Base-by-base conservation (phyloP, 805 yeast genomes). In the Yarrowia sp. region DNA sequence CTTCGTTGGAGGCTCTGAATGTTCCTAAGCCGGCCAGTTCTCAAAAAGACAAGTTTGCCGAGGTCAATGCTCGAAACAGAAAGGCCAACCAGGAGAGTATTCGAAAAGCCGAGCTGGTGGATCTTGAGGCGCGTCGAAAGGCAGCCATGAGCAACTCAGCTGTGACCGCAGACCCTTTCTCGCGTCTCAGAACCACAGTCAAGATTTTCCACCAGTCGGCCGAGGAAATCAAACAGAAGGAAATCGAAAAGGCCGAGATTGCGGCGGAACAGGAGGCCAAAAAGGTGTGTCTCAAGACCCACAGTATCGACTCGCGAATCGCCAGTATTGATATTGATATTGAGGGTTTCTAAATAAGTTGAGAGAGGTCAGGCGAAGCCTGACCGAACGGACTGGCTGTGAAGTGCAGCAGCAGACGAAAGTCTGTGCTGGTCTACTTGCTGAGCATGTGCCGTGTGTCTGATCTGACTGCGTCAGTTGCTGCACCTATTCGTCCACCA, bases 101-200 rank as follows among this genome's bases (percentile, higher is more conserved):
- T 69, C 86, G 96, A 72, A 82, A 83, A 71, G 97, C 96, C 0
- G 98, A 92, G 74, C 76, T 85, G 58, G 80, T 80, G 70, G 85
- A 88, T 55, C 81, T 83, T 18, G 87, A 84, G 63, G 79, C 77
- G 73, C 82, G 86, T 69, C 84, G 77, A 72, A 75, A 68, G 71
- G 75, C 73, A 57, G 71, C 68, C 32, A 50, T 68, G 57, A 70
- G 68, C 44, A 66, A 64, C 76, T 69, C 74, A 69, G 68, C 80
- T 65, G 79, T 70, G 47, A 76, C 77, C 65, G 80, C 84, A 64
- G 84, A 95, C 77, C 98, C 99, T 22, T 95, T 95, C 76, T 85
- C 89, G 69, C 86, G 98, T 74, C 83, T 95, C 73, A 88, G 90
- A 74, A 93, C 98, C 1, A 88, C 86, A 67, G 90, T 98, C 0